These are phyloP conservation scores for Cryoendolithus antarcticus DNA, from an alignment of 2,329 filamentous ascomycete species.

Conservation along the genomic window DNA sequence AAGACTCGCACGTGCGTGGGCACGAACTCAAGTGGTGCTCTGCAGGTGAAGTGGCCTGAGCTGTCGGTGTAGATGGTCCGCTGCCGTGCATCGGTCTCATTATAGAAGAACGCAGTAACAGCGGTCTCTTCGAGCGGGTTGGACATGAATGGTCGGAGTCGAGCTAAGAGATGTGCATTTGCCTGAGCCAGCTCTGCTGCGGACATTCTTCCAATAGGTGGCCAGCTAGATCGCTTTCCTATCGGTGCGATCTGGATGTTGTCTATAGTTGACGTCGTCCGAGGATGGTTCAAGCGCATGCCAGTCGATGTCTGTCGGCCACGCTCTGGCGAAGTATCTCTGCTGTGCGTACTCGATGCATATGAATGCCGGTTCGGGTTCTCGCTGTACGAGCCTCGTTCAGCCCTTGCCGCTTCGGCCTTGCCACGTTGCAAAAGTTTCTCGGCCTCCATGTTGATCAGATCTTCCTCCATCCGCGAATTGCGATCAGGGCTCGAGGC, in stretches of 20 bases:
- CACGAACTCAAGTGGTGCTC: slow-evolving; percentile 74
- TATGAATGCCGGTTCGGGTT: slow-evolving; percentile 31
- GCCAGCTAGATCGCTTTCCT: slow-evolving; percentile 38
- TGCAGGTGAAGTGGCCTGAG: slow-evolving; percentile 72
- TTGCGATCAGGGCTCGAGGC: slow-evolving; percentile 29
- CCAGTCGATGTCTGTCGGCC: not conserved
- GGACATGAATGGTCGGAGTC: slow-evolving; percentile 80
- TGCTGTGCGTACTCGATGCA: slow-evolving; percentile 16
- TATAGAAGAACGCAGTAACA: slow-evolving; percentile 92
- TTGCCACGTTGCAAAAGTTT: slow-evolving; percentile 62
- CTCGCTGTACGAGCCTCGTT: slow-evolving; percentile 64
- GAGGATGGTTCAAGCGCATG: not conserved
- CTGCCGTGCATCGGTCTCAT: slow-evolving; percentile 69
- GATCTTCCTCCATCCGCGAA: slow-evolving; percentile 46
- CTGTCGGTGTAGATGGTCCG: slow-evolving; percentile 77
- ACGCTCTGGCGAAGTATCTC: not conserved
- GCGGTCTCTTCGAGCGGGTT: slow-evolving; percentile 65
- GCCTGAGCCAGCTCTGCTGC: slow-evolving; percentile 65
- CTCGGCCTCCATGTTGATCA: slow-evolving; percentile 62
- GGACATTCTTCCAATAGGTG: slow-evolving; percentile 49
- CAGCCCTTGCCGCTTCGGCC: slow-evolving; percentile 56
- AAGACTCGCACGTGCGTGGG: slow-evolving; percentile 82
- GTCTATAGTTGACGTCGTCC: slow-evolving; percentile 13
- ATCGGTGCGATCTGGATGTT: slow-evolving; percentile 23
- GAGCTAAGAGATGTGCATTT: slow-evolving; percentile 77